Evolutionary conservation across 2,329 filamentous ascomycete genomes (phyloP).

Genomic region (Colletotrichum australisinense): DNA sequence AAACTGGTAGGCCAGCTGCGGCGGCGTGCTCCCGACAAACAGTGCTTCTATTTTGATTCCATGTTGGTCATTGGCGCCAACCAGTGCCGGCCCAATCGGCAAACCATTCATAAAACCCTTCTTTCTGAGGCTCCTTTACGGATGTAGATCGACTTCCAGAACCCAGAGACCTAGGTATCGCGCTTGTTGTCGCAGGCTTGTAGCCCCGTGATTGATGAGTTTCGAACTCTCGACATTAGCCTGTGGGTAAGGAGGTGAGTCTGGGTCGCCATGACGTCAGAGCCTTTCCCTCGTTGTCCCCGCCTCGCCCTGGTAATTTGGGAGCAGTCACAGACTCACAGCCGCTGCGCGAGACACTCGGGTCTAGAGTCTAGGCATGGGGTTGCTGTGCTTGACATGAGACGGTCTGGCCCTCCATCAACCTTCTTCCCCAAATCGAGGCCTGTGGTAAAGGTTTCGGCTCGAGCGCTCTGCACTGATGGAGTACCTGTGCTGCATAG

Average conservation of each 20-base stretch:
- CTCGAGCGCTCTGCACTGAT: neutral
- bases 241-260: slow-evolving; percentile 28
- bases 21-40: slow-evolving; percentile 6
- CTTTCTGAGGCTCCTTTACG: neutral
- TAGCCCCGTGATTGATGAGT: slow-evolving; percentile 7
- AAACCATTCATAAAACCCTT: neutral
- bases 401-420: slow-evolving; percentile 14
- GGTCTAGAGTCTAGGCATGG: neutral
- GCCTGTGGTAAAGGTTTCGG: neutral
- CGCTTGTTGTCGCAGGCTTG: neutral
- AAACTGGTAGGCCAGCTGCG: slow-evolving; percentile 1
- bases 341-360: slow-evolving; percentile 1
- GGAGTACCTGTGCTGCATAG: neutral
- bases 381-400: slow-evolving; percentile 14
- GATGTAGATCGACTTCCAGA: neutral
- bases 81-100: neutral
- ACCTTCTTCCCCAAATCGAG: neutral
- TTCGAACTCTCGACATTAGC: slow-evolving; percentile 24
- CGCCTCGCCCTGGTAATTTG: slow-evolving; percentile 21
- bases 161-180: neutral
- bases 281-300: slow-evolving; percentile 10
- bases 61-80: neutral
- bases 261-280: slow-evolving; percentile 28
- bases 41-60: slow-evolving; percentile 1
- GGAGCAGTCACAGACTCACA: neutral